These are phyloP conservation scores for Coriolopsis trogii DNA, from an alignment of 1,284 basidiomycete genomes.

Conservation along the genomic window DNA sequence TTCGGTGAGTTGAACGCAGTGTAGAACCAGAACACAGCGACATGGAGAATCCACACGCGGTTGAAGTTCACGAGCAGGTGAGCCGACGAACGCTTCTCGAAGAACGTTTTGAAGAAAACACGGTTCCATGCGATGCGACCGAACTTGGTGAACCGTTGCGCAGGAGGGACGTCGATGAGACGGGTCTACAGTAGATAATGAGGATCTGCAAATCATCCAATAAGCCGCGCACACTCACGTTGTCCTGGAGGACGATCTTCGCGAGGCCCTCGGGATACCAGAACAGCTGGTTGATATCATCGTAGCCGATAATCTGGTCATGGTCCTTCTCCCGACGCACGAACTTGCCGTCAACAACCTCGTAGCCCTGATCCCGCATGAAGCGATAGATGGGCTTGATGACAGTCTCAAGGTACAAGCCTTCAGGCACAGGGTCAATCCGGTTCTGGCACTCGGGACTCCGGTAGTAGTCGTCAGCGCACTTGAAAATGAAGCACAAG, in stretches of 20 bases:
- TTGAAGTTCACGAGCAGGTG: conserved; percentile 98
- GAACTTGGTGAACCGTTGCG: conserved; percentile 91
- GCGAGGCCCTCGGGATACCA: conserved; percentile 99
- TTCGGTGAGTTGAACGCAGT: conserved; percentile 96
- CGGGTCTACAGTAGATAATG: conserved; percentile 59
- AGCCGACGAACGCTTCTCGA: conserved; percentile 89
- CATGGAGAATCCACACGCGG: conserved; percentile 93
- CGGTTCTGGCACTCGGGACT: conserved; percentile 97
- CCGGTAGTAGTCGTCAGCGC: conserved; percentile 99
- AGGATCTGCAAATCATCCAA: not conserved
- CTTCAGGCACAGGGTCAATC: conserved; percentile 93
- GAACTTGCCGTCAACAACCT: conserved; percentile 95
- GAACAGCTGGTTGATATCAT: conserved; percentile 99
- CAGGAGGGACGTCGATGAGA: conserved; percentile 86
- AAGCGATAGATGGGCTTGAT: conserved; percentile 96
- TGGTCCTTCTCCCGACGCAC: conserved; percentile 95
- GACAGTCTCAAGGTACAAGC: conserved; percentile 90
- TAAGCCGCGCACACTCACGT: conserved; percentile 49
- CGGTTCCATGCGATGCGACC: conserved; percentile 89
- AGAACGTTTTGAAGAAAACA: conserved; percentile 97
- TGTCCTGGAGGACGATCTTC: conserved; percentile 87
- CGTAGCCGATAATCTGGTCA: conserved; percentile 95
- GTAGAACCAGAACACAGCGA: conserved; percentile 92
- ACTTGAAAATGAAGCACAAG: conserved; percentile 99
- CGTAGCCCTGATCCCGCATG: conserved; percentile 97